Conservation (phyloP, 2,329 filamentous ascomycete species). For the Stemphylium lycopersici region DNA sequence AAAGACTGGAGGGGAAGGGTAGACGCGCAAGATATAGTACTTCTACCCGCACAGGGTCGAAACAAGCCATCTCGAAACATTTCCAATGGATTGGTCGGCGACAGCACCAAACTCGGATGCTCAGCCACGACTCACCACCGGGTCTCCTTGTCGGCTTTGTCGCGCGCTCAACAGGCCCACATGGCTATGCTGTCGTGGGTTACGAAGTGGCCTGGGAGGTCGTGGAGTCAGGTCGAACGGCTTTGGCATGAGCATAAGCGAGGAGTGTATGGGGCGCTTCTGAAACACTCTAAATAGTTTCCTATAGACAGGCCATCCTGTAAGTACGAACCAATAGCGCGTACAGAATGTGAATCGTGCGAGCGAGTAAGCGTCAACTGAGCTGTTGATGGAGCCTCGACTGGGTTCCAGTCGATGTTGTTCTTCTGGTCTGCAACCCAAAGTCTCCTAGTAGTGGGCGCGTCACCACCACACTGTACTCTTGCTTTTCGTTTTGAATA, state of each 20-base stretch:
- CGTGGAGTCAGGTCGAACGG: constrained; percentile 26
- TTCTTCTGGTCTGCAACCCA: constrained; percentile 3
- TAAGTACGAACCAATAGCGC: constrained; percentile 29
- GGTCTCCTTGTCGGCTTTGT: constrained; percentile 35
- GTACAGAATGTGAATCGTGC: constrained; percentile 8
- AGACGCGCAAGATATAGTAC: constrained; percentile 35
- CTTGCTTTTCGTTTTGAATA: neutral
- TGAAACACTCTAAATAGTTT: constrained; percentile 39
- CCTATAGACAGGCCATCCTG: constrained; percentile 29
- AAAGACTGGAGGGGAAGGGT: constrained; percentile 16
- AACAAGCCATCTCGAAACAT: constrained; percentile 35
- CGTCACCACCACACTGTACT: neutral
- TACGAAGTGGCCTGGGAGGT: constrained; percentile 18
- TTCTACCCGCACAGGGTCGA: constrained; percentile 26
- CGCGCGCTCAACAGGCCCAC: constrained; percentile 37
- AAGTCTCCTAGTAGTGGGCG: constrained; percentile 1
- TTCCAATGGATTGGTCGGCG: constrained; percentile 20
- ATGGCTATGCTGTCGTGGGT: constrained; percentile 23
- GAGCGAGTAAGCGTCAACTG: constrained; percentile 22
- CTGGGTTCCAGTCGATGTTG: constrained; percentile 10
- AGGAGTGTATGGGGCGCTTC: constrained; percentile 24
- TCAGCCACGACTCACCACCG: constrained; percentile 35
- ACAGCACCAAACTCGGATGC: constrained; percentile 20
- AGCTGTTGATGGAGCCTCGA: constrained; percentile 13
- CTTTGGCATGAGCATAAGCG: constrained; percentile 23